Base-by-base conservation (phyloP, 2,329 filamentous ascomycete genomes). In the Colletotrichum noveboracense region DNA sequence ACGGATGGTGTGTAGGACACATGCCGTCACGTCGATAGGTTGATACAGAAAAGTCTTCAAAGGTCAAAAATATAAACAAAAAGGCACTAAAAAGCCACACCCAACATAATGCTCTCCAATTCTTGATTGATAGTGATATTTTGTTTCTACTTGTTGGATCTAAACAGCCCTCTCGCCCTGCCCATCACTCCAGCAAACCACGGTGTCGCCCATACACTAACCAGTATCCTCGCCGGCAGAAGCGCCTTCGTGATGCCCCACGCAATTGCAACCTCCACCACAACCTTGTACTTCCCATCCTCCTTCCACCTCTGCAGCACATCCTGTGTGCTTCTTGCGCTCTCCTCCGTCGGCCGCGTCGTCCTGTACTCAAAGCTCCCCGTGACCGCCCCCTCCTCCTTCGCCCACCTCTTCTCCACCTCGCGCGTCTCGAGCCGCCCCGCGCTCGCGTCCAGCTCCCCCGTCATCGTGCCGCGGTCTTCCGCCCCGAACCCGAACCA, bases 191-290 rank as follows among this genome's bases (percentile, higher is more conserved):
- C 90, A 3, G 96, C 96, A 88, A 98, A 97, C 94, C 95, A 97
- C 6, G 97, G 97, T 62, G 97, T 98, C 16, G 91, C 94, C 95
- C 94, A 98, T 6, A 97, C 90, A 85, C 96, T 98, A 8, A 92
- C 85, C 30, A 93, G 86, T 76, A 99, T 91, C 79, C 97, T 90
- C 14, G 94, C 80, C 1, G 97, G 95, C 77, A 99, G 83, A 74
- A 98, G 82, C 18, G 92, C 92, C 86, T 99, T 99, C 1, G 95
- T 97, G 77, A 98, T 90, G 1, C 95, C 94, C 87, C 97, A 99
- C 7, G 97, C 96, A 24, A 97, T 94, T 28, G 95, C 97, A 78
- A 98, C 91, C 84, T 93, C 91, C 0, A 92, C 85, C 7, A 92
- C 85, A n/a, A 93, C 85, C 77, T 87, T 89, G 80, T 92, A 91